Evolutionary conservation across 257 asterid species (phyloP), one percentile per base, ranked within the genome.

Genomic region (Nicotiana obtusifolia): DNA sequence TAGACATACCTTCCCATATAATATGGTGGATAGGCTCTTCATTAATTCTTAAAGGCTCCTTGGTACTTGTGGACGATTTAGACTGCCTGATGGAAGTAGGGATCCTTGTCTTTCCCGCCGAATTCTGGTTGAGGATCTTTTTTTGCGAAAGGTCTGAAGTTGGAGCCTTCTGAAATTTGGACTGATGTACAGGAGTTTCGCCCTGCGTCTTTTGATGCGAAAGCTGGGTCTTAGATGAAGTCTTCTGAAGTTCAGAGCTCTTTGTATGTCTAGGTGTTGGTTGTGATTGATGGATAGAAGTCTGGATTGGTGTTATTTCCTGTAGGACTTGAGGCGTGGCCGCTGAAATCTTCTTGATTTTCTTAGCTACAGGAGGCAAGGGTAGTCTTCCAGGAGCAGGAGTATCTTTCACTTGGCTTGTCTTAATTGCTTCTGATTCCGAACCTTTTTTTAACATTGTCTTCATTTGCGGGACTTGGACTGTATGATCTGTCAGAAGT

Each of bases 11-110:
- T 67, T 85, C 77, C 64, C 78, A 62, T 10, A 24, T 30, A 53
- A 85, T 82, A 60, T 78, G 56, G 41, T 82, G 47, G 73, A 33
- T 2, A 16, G 83, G 73, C 44, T 75, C 64, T 26, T 75, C 80
- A 47, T 49, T 24, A 71, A 47, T 14, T 71, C 78, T 47, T 3
- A 59, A 71, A 44, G 78, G 20, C 8, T 71, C 15, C 37, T 71
- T 52, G 37, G 78, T 24, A 24, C 62, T 24, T 47, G 24, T 75
- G 26, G 62, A 49, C 26, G 62, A 75, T 75, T 49, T 49, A 49
- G 62, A 15, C 62, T 75, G 62, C 15, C 44, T 7, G 41, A 49
- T 73, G 24, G 64, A 5, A 37, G 76, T 19, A 28, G 62, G 65
- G 13, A 47, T 54, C 79, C 61, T 73, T 47, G 22, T 47, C 61